Percentiles rank a stretch among this genome's conserved stretches.
Conservation (phyloP, 2,329 filamentous ascomycete genomes). For the Exophiala aquamarina region DNA sequence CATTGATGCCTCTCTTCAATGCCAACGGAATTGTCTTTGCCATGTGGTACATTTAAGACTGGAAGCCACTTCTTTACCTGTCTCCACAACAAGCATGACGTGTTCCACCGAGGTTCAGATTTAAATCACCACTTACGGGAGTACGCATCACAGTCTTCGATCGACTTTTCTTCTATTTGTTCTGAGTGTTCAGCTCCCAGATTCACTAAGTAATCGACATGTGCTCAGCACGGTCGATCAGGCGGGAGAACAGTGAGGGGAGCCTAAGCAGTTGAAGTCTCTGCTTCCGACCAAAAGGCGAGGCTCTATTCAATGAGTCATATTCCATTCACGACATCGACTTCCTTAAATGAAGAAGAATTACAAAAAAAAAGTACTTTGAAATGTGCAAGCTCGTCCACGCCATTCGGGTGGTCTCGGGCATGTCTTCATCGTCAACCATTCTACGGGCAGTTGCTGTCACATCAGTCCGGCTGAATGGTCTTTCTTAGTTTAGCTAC, state of each 20-base stretch:
- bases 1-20: conserved; percentile 37
- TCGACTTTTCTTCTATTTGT: not conserved
- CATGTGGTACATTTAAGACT: conserved; percentile 41
- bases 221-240: not conserved
- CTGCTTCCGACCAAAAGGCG: conserved; percentile 29
- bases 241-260: not conserved
- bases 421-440: conserved; percentile 22
- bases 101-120: not conserved
- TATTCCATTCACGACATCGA: conserved; percentile 3
- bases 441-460: conserved; percentile 16
- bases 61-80: not conserved
- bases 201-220: not conserved
- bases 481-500: conserved; percentile 20
- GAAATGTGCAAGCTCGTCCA: conserved; percentile 19
- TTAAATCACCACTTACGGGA: not conserved
- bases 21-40: conserved; percentile 26
- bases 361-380: conserved; percentile 24
- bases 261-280: conserved; percentile 28
- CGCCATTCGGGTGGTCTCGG: conserved; percentile 22
- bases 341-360: conserved; percentile 14
- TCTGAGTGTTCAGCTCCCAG: not conserved
- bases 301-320: conserved; percentile 25
- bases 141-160: not conserved
- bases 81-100: not conserved
- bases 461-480: conserved; percentile 17